Base-by-base conservation (phyloP, 1,284 basidiomycete genomes). In the Apiotrichum siamense region DNA sequence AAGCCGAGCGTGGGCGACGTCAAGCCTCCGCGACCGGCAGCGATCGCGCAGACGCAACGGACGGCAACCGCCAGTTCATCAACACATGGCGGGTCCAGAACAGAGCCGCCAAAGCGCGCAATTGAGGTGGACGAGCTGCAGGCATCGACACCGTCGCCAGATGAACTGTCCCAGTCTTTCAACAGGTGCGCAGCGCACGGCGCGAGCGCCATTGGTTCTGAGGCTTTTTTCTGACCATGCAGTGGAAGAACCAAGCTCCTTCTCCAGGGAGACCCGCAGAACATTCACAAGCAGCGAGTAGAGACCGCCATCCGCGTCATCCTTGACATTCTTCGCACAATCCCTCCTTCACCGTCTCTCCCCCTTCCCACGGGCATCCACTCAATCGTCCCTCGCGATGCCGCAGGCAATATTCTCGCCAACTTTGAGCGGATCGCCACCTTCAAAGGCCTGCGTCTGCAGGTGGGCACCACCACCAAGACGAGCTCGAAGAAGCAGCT, bases 251-350 rank as follows among this genome's bases (percentile, higher is more conserved):
- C 66, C 47, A 57, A 54, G 36, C 40, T 72, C 6, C 46, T 71
- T 2, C 55, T 72, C 11, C 70, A 72, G 52, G 70, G 70, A 17
- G 70, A 72, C 57, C 67, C 70, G 3, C 67, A 69, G 33, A 45
- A 55, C 44, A 66, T 69, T 42, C 62, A 61, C 42, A 72, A 72
- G 49, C 68, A 69, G 40, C 56, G 70, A 27, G 70, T 72, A 10
- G 70, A 72, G 49, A 72, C 70, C 3, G 70, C 70, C 37, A 72
- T 72, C 41, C 63, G 70, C 20, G 66, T 69, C 25, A 69, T 70
- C 53, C 55, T 72, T 44, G 70, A 72, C 54, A 55, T 72, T 31
- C 58, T 70, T 11, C 63, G 66, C 43, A 53, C 62, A 31, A 61
- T 68, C 18, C 67, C 69, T 5, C 51, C 60, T 2, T 56, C 65